These are phyloP conservation scores for Mycena kentingensis DNA, from an alignment of 768 basidiomycete genomes.

Conservation along the genomic window DNA sequence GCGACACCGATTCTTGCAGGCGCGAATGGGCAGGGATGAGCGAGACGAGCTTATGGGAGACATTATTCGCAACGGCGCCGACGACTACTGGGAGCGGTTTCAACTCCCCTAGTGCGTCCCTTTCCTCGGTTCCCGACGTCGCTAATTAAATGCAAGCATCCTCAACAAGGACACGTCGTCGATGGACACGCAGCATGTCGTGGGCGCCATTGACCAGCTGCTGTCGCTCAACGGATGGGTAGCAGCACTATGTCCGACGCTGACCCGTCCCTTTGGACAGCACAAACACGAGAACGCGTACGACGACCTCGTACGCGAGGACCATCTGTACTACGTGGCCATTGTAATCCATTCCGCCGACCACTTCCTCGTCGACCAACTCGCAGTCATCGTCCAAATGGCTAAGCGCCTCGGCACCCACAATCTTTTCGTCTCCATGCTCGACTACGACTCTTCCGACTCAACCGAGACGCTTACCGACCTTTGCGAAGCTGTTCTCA, in stretches of 20 bases:
- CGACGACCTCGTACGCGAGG: slow-evolving; percentile 81
- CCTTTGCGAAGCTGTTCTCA: slow-evolving; percentile 93
- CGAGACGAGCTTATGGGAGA: slow-evolving; percentile 77
- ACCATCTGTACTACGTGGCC: slow-evolving; percentile 91
- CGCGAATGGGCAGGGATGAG: slow-evolving; percentile 85
- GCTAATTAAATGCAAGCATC: slow-evolving; percentile 53
- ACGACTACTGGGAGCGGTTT: slow-evolving; percentile 91
- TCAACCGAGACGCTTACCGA: slow-evolving; percentile 94
- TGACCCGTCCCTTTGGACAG: slow-evolving; percentile 93
- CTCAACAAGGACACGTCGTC: slow-evolving; percentile 80
- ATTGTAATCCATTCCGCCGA: slow-evolving; percentile 97
- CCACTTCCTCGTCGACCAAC: slow-evolving; percentile 98
- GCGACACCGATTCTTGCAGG: slow-evolving; percentile 84
- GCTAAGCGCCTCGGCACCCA: slow-evolving; percentile 85
- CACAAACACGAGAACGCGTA: slow-evolving; percentile 85
- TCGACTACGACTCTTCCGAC: slow-evolving; percentile 95
- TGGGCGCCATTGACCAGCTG: slow-evolving; percentile 88
- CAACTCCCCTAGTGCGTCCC: slow-evolving; percentile 80
- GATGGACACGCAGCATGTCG: slow-evolving; percentile 87
- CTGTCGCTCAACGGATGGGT: slow-evolving; percentile 99
- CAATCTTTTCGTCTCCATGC: slow-evolving; percentile 95
- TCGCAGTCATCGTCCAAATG: slow-evolving; percentile 96
- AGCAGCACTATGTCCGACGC: slow-evolving; percentile 89
- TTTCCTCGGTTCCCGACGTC: not conserved
- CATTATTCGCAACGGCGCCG: slow-evolving; percentile 72